Percentiles rank a stretch among this genome's conserved stretches.
phyloP scores from a whole-genome alignment of 495 filamentous ascomycete species.

The Choiromyces venosus region DNA sequence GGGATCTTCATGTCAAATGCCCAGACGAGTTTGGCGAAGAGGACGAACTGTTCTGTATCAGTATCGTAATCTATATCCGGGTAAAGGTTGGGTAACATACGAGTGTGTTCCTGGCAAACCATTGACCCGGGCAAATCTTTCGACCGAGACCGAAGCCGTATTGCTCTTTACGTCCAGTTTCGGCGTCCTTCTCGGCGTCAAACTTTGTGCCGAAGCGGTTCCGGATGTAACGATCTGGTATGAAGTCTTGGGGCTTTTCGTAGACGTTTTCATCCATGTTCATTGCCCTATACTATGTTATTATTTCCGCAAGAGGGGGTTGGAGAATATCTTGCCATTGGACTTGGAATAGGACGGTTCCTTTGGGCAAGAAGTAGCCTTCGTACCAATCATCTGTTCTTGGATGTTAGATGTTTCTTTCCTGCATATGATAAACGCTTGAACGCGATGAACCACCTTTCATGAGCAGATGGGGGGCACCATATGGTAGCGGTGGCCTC shows the following conservation, averaged over 20 bases:
- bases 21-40: conserved; percentile 11
- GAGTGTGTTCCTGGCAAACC: conserved; percentile 9
- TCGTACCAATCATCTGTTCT: conserved; percentile 40
- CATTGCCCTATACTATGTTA: conserved; percentile 35
- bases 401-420: not conserved
- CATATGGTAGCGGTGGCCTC: conserved; percentile 41
- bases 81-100: not conserved
- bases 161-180: conserved; percentile 7
- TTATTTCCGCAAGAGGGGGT: conserved; percentile 5
- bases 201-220: conserved; percentile 17
- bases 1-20: conserved; percentile 13
- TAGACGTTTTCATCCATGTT: conserved; percentile 38
- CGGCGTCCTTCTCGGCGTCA: not conserved
- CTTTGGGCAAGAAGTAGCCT: conserved; percentile 43
- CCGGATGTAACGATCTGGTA: conserved; percentile 39
- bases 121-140: conserved; percentile 10
- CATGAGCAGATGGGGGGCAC: conserved; percentile 38
- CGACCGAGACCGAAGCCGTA: conserved; percentile 8
- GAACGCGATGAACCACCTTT: conserved; percentile 10
- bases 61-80: not conserved
- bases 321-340: conserved; percentile 5
- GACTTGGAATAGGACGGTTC: conserved; percentile 35
- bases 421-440: not conserved
- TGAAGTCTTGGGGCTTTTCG: conserved; percentile 41
- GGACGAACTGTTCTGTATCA: conserved; percentile 4